Evolutionary conservation across 768 basidiomycete genomes (phyloP).

Genomic region (Paxillus rubicundulus): DNA sequence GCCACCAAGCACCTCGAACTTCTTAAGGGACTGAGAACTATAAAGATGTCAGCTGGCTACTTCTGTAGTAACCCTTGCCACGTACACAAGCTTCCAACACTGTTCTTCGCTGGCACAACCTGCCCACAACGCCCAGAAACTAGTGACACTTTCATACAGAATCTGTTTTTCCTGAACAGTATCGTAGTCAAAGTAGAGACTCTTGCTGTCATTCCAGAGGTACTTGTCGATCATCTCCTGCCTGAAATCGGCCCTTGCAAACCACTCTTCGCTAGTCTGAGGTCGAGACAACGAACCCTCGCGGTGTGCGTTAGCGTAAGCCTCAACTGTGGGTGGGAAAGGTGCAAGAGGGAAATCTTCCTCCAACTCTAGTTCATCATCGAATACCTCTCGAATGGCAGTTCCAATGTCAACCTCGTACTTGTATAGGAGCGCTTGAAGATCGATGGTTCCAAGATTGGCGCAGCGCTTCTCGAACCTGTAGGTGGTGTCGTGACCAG

Average conservation of each 20-base stretch:
- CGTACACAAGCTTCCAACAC: constrained; percentile 89
- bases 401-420: constrained; percentile 99
- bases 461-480: constrained; percentile 97
- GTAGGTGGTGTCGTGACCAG: constrained; percentile 95
- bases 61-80: constrained; percentile 18
- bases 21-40: constrained; percentile 83
- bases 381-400: constrained; percentile 92
- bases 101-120: constrained; percentile 97
- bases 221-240: constrained; percentile 86
- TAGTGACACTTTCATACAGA: constrained; percentile 94
- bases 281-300: constrained; percentile 56
- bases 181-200: constrained; percentile 95
- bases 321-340: constrained; percentile 79
- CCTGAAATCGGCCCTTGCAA: constrained; percentile 81
- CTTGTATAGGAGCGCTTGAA: constrained; percentile 96
- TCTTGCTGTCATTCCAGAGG: constrained; percentile 95
- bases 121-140: constrained; percentile 96
- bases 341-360: constrained; percentile 90
- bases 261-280: constrained; percentile 90
- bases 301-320: constrained; percentile 61
- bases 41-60: constrained; percentile 16
- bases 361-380: constrained; percentile 86
- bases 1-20: constrained; percentile 95
- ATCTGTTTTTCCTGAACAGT: constrained; percentile 88
- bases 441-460: constrained; percentile 93